Base-by-base conservation (phyloP, 1,284 basidiomycete genomes). In the Heterobasidion parviporum region DNA sequence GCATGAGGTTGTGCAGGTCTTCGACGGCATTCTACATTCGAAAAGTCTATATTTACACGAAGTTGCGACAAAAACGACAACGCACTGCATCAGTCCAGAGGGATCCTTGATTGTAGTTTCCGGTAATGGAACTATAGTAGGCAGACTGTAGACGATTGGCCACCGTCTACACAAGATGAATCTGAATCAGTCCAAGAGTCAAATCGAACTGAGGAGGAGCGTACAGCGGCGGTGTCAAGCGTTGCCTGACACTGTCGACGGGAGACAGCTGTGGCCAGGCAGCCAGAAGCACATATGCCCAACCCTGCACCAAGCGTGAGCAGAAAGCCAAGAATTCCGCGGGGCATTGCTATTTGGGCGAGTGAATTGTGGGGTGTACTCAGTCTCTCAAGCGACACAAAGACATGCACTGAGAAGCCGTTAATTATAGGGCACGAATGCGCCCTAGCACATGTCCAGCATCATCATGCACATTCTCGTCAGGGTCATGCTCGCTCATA, bases 1-100 rank as follows among this genome's bases (percentile, higher is more conserved):
- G 68, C 75, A 81, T 81, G 55, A 80, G 64, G 64, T 79, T 80
- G 60, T 81, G 76, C 6, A 81, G 62, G 59, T 81, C 79, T 61
- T 81, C 80, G 26, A 80, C 60, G 6, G 79, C 72, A 60, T 81
- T 82, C 79, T 81, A 56, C 9, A 15, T 26, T 26, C 26, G 1
- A 16, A n/a, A 41, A 1, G 33, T 20, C 8, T 50, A 15, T 44
- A 38, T 34, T 18, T 26, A 44, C 26, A 50, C 46, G 16, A 49
- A 6, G 2, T 14, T 7, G n/a, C 8, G 14, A 18, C 18, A 34
- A 54, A 32, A 49, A 34, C 10, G n/a, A 47, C 9, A 15, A 62
- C 72, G 33, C 56, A 80, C 78, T 4, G 77, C 72, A 59, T 80
- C 76, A 3, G 77, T 80, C 79, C 78, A 81, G 15, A 78, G 68